These are phyloP conservation scores for Nicotiana noctiflora DNA, from an alignment of 257 asterid species.

Conservation along the genomic window DNA sequence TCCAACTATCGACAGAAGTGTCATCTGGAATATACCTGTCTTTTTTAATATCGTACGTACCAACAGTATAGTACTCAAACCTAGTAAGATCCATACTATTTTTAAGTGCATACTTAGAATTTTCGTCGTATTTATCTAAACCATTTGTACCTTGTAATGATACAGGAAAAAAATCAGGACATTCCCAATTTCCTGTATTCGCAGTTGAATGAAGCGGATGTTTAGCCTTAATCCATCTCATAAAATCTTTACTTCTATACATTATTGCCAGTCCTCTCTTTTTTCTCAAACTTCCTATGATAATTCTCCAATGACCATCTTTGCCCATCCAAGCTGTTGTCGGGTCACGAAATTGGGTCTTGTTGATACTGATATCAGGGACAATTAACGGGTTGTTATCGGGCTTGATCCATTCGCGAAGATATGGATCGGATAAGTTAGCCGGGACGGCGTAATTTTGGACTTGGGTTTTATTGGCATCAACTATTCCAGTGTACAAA, in stretches of 20 bases:
- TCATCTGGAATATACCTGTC: conserved; percentile 34
- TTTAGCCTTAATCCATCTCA: conserved; percentile 35
- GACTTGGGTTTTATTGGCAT: conserved; percentile 28
- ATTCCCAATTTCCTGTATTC: conserved; percentile 44
- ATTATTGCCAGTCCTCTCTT: conserved; percentile 26
- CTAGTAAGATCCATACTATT: conserved; percentile 35
- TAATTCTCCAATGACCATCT: conserved; percentile 39
- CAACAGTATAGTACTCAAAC: conserved; percentile 43
- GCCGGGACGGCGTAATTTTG: conserved; percentile 43
- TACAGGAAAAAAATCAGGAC: conserved; percentile 50
- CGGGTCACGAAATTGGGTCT: conserved; percentile 46
- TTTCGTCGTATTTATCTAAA: conserved; percentile 13
- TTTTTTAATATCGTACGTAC: conserved; percentile 15
- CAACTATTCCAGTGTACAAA: conserved; percentile 41
- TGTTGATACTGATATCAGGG: conserved; percentile 17
- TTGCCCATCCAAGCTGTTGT: conserved; percentile 45
- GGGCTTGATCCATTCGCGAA: conserved; percentile 41
- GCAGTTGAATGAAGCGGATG: conserved; percentile 34
- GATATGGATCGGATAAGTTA: conserved; percentile 36
- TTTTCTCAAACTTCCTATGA: conserved; percentile 21
- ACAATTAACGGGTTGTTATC: conserved; percentile 33
- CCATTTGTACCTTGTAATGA: conserved; percentile 15
- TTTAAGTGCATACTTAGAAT: conserved; percentile 27
- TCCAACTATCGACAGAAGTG: conserved; percentile 29
- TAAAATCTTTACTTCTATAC: conserved; percentile 34